Conservation (phyloP, 768 basidiomycete genomes). For the Lactarius evosmus region DNA sequence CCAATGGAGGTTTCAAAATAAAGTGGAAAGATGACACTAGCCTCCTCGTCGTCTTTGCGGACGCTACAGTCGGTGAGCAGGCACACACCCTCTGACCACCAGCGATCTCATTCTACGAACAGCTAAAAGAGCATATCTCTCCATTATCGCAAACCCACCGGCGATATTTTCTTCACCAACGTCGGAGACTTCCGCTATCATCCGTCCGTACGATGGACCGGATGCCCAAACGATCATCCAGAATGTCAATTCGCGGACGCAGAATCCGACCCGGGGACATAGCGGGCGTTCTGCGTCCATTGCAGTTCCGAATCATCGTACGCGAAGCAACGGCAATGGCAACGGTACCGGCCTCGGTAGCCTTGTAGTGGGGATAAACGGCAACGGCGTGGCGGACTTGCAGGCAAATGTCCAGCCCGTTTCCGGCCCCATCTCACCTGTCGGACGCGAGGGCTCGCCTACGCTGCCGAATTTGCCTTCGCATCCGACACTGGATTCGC, state of each 20-base stretch:
- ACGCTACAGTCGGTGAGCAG: constrained; percentile 81
- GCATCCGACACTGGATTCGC: constrained; percentile 80
- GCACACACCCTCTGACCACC: constrained; percentile 18
- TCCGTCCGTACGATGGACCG: constrained; percentile 91
- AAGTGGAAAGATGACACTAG: constrained; percentile 99
- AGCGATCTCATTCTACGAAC: constrained; percentile 22
- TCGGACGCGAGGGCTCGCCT: constrained; percentile 57
- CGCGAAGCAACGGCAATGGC: constrained; percentile 34
- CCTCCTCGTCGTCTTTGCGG: constrained; percentile 90
- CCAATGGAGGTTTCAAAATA: constrained; percentile 93
- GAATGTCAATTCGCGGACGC: constrained; percentile 70
- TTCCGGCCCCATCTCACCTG: constrained; percentile 27
- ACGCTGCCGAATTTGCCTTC: constrained; percentile 77
- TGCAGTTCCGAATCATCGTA: constrained; percentile 48
- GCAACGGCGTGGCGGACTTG: constrained; percentile 25
- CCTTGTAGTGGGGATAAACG: constrained; percentile 33
- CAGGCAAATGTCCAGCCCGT: constrained; percentile 10
- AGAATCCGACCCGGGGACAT: constrained; percentile 65
- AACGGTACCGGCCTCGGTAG: constrained; percentile 36
- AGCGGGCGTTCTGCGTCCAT: constrained; percentile 48
- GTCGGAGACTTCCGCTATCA: constrained; percentile 52
- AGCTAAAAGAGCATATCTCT: constrained; percentile 96
- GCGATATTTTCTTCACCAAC: constrained; percentile 57
- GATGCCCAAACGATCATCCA: constrained; percentile 88
- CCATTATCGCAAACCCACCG: constrained; percentile 80